Evolutionary conservation across 495 filamentous ascomycete species (phyloP).

Genomic region (Penicillium alfredii): DNA sequence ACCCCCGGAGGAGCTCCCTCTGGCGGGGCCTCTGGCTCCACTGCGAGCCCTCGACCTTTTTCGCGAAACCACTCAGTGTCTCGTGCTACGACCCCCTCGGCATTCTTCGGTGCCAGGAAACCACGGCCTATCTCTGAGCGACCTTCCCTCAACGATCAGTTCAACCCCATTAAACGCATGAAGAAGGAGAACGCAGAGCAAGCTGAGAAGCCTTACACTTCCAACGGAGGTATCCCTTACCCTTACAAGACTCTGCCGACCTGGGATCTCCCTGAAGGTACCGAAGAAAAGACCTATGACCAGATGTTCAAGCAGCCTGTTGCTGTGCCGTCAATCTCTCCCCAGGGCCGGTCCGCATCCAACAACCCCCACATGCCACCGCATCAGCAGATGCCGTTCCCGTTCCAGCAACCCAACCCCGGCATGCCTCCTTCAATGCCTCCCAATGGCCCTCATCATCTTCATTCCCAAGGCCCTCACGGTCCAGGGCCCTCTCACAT

Average conservation of each 20-base stretch:
- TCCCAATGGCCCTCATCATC: conserved; percentile 57
- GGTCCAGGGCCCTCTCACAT: conserved; percentile 57
- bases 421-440: conserved; percentile 45
- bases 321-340: conserved; percentile 51
- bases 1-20: conserved; percentile 58
- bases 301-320: conserved; percentile 67
- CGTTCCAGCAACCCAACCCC: conserved; percentile 46
- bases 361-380: conserved; percentile 60
- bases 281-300: conserved; percentile 63
- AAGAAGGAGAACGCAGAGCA: conserved; percentile 50
- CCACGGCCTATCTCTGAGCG: conserved; percentile 47
- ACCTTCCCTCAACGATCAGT: conserved; percentile 58
- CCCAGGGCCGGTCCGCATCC: conserved; percentile 56
- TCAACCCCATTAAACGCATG: conserved; percentile 72
- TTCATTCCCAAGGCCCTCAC: conserved; percentile 60
- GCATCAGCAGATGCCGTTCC: conserved; percentile 72
- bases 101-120: conserved; percentile 58
- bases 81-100: conserved; percentile 42
- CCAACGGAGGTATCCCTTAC: conserved; percentile 69
- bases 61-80: conserved; percentile 45
- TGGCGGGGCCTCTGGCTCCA: conserved; percentile 2
- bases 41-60: conserved; percentile 55
- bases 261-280: conserved; percentile 61
- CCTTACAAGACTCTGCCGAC: conserved; percentile 74
- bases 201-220: conserved; percentile 41